Evolutionary conservation across 2,329 filamentous ascomycete species (phyloP).

Genomic region (Colletotrichum lini): DNA sequence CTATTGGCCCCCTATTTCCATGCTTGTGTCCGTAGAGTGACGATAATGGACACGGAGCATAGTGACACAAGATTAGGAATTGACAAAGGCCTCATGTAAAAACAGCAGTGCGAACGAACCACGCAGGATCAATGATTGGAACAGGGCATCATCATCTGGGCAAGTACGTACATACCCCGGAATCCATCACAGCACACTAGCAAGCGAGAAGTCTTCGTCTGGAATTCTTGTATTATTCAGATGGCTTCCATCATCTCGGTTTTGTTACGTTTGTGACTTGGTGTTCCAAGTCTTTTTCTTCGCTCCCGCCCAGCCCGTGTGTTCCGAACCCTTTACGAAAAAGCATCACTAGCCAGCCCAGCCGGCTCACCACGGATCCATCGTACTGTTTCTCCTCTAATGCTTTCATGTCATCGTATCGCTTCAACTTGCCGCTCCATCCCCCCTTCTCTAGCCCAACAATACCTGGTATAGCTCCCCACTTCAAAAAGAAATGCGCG

Average conservation of each 20-base stretch:
- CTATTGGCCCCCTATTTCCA: neutral
- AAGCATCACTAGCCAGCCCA: conserved; percentile 19
- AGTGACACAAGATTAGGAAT: too few relatives aligned
- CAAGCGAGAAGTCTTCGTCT: too few relatives aligned
- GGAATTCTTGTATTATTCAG: too few relatives aligned
- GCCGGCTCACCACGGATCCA: conserved; percentile 3
- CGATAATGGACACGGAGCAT: too few relatives aligned
- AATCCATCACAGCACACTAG: too few relatives aligned
- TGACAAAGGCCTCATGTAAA: too few relatives aligned
- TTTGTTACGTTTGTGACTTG: neutral
- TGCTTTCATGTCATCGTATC: conserved; percentile 37
- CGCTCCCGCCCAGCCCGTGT: conserved; percentile 7
- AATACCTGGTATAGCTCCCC: conserved; percentile 39
- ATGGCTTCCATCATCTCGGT: neutral
- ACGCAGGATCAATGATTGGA: too few relatives aligned
- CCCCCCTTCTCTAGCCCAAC: conserved; percentile 19
- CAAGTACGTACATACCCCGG: too few relatives aligned
- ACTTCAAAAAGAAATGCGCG: conserved; percentile 19
- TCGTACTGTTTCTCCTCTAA: conserved; percentile 25
- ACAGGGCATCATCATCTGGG: too few relatives aligned
- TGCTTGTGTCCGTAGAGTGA: too few relatives aligned
- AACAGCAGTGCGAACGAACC: too few relatives aligned
- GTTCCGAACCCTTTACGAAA: conserved; percentile 19
- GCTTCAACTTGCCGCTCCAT: neutral
- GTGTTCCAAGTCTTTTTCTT: conserved; percentile 10